Evolutionary conservation across 2,329 filamentous ascomycete species (phyloP).

Genomic region (Curvularia sp.): DNA sequence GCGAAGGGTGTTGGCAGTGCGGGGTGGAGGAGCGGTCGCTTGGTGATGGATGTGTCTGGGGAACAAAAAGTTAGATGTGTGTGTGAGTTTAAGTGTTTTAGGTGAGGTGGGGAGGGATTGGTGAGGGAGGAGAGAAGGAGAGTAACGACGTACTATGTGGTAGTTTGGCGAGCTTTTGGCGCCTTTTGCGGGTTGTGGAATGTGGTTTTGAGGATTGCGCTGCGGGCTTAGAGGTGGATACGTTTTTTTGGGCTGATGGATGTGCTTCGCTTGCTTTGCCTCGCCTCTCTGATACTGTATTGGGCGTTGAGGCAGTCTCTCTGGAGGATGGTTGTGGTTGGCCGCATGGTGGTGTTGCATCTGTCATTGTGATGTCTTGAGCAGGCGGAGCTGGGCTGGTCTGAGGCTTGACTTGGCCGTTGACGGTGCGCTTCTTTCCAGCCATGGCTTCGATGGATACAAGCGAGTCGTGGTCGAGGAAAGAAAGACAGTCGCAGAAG

Average conservation of each 20-base stretch:
- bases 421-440: slow-evolving; percentile 37
- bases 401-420: slow-evolving; percentile 32
- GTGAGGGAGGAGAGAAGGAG: neutral
- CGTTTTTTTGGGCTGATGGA: neutral
- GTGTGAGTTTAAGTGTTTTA: neutral
- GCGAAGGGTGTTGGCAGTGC: slow-evolving; percentile 63
- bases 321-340: slow-evolving; percentile 21
- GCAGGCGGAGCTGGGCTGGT: neutral
- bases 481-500: neutral
- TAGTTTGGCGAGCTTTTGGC: slow-evolving; percentile 29
- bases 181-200: slow-evolving; percentile 1
- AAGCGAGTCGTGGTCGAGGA: neutral
- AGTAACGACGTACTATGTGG: slow-evolving; percentile 36
- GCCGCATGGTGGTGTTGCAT: slow-evolving; percentile 25
- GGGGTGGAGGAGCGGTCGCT: slow-evolving; percentile 66
- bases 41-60: slow-evolving; percentile 59
- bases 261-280: neutral
- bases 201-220: slow-evolving; percentile 3
- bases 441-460: slow-evolving; percentile 20
- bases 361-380: slow-evolving; percentile 9
- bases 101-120: neutral
- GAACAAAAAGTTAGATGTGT: slow-evolving; percentile 6
- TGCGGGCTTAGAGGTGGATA: slow-evolving; percentile 5
- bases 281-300: neutral
- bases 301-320: slow-evolving; percentile 14